Evolutionary conservation across 164 flowering plant genomes (phyloP).

Genomic region (Chimonanthus praecox): DNA sequence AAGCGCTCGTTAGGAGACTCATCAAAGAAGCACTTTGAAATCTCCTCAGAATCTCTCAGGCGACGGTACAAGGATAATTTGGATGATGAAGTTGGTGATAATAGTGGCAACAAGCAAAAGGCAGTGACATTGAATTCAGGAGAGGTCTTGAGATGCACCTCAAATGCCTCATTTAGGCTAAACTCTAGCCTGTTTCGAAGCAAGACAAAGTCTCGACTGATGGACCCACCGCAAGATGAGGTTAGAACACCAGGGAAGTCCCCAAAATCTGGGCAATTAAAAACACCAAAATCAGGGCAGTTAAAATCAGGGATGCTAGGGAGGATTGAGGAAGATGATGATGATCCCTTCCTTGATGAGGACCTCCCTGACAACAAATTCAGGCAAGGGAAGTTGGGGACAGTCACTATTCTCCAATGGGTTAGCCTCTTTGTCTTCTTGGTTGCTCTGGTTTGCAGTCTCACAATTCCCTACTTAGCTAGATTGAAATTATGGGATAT

Average conservation of each 20-base stretch:
- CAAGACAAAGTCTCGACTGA: slow-evolving; percentile 42
- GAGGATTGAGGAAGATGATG: slow-evolving; percentile 27
- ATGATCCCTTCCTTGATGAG: slow-evolving; percentile 38
- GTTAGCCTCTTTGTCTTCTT: slow-evolving; percentile 38
- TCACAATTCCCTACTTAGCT: slow-evolving; percentile 24
- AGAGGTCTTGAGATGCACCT: slow-evolving; percentile 18
- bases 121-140: background rate
- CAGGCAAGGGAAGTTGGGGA: slow-evolving; percentile 23
- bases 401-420: slow-evolving; percentile 35
- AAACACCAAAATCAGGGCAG: slow-evolving; percentile 17
- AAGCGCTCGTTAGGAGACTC: background rate
- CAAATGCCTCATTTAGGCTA: slow-evolving; percentile 22
- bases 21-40: background rate
- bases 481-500: slow-evolving; percentile 35
- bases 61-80: background rate
- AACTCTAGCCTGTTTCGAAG: slow-evolving; percentile 23
- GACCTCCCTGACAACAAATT: slow-evolving; percentile 42
- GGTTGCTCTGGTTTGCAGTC: slow-evolving; percentile 32
- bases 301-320: slow-evolving; percentile 20
- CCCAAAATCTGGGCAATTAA: slow-evolving; percentile 9
- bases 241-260: slow-evolving; percentile 11
- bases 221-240: slow-evolving; percentile 27
- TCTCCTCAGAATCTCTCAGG: background rate
- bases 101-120: background rate
- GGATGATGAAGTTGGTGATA: background rate